These are phyloP conservation scores for Marsdenia floribunda DNA, from an alignment of 257 asterid genomes.

Conservation along the genomic window DNA sequence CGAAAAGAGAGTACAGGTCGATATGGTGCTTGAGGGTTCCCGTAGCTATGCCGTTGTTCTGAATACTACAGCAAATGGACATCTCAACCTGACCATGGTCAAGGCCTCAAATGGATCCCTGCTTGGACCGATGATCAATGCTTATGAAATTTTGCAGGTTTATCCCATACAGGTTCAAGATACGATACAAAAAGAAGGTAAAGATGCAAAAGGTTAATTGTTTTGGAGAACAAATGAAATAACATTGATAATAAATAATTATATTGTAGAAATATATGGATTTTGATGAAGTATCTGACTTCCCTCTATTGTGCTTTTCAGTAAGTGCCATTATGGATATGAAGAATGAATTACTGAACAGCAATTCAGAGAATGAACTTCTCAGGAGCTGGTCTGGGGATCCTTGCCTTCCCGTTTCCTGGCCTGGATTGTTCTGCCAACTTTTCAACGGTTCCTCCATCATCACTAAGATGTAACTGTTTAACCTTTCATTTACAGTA, in stretches of 20 bases:
- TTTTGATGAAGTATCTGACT: slow-evolving; percentile 6
- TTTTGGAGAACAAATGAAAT: neutral
- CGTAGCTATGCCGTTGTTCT: slow-evolving; percentile 24
- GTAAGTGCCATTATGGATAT: slow-evolving; percentile 39
- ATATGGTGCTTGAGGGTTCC: slow-evolving; percentile 30
- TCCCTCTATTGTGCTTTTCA: slow-evolving; percentile 17
- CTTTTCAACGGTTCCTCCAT: slow-evolving; percentile 28
- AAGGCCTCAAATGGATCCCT: slow-evolving; percentile 33
- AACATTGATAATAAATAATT: neutral
- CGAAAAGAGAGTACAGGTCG: slow-evolving; percentile 28
- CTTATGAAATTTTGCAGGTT: slow-evolving; percentile 49
- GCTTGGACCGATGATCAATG: slow-evolving; percentile 53
- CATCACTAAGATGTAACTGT: slow-evolving; percentile 47
- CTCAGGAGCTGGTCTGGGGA: slow-evolving; percentile 58
- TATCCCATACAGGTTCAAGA: slow-evolving; percentile 27
- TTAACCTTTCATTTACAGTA: slow-evolving; percentile 5
- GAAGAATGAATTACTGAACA: slow-evolving; percentile 48
- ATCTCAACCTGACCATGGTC: slow-evolving; percentile 41
- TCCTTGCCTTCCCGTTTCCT: slow-evolving; percentile 66
- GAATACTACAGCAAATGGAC: slow-evolving; percentile 42
- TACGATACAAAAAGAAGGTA: slow-evolving; percentile 47
- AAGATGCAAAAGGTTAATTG: neutral
- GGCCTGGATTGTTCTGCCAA: slow-evolving; percentile 62
- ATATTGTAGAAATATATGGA: neutral
- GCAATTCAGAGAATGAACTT: slow-evolving; percentile 43